Evolutionary conservation across 2,329 filamentous ascomycete genomes (phyloP), one percentile per base, ranked within the genome.

Genomic region (Thermothelomyces thermophilus): DNA sequence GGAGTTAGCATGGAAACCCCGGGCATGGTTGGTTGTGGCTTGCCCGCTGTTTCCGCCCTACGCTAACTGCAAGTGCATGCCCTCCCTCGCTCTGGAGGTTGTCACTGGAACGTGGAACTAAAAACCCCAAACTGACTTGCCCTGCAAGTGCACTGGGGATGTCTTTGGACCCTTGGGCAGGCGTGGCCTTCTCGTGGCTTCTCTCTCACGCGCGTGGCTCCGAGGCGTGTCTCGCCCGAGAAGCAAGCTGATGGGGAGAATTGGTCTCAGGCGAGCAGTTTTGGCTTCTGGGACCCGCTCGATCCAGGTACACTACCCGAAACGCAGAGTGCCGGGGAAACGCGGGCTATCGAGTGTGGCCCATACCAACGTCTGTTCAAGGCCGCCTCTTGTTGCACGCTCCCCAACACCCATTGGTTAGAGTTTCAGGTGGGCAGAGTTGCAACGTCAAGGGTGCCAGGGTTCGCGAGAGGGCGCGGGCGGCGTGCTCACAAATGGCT

Each of bases 401-500:
- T 26, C 24, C 5, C 5, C 5, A 26, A 26, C 16, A 1, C 37
- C 26, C 19, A 42, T 44, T 36, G 39, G 35, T 13, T 41, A n/a
- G 16, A 19, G 24, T n/a, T 26, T 19, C 22, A 19, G 30, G 28
- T 34, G 48, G 51, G 46, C 13, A 31, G 17, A 44, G 33, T 19
- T 49, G 39, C 46, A 49, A 42, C 47, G 42, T 43, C 51, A 48
- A 47, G 51, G 46, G 24, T 48, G 22, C 44, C 45, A 33, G 45
- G 39, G 17, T 44, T 41, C 45, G 41, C 22, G 35, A 19, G 41
- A 16, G 22, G 14, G 40, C 31, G 45, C 31, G 45, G 44, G 20
- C 16, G 28, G 35, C 6, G 28, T 37, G 46, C n/a, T 52, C 46
- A 39, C 42, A 53, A 53, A 53, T 53, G 46, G 51, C 51, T 49